Evolutionary conservation across 108 stramenopile species (phyloP).

Genomic region (Hondaea fermentalgiana): DNA sequence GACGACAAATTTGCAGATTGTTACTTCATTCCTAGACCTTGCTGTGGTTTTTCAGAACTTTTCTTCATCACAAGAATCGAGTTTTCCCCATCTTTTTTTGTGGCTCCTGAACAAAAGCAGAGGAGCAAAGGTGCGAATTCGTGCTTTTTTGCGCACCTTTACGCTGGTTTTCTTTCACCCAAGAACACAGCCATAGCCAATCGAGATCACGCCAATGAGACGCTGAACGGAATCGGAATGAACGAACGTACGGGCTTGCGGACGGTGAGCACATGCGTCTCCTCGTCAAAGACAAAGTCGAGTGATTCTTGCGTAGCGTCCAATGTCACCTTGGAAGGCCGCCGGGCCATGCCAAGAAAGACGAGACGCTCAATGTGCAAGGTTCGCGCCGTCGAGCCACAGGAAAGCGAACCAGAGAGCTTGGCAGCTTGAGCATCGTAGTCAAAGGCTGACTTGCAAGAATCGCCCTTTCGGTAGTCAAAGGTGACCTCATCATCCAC

Average conservation of each 20-base stretch:
- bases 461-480: slow-evolving; percentile 37
- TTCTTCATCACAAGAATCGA: too few species aligned
- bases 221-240: neutral
- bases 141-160: too few species aligned
- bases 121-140: too few species aligned
- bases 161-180: too few species aligned
- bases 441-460: neutral
- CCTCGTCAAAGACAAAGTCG: neutral
- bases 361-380: slow-evolving; percentile 1
- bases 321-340: neutral
- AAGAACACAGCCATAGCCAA: neutral
- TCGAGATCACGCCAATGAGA: neutral
- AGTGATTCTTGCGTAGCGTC: neutral
- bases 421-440: neutral
- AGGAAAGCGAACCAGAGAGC: neutral
- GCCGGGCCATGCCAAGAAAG: neutral
- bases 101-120: too few species aligned
- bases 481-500: slow-evolving; percentile 92
- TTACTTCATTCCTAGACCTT: too few species aligned
- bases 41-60: too few species aligned
- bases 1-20: too few species aligned
- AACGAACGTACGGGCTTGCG: neutral
- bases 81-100: too few species aligned
- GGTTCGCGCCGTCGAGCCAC: neutral
- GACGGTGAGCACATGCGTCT: neutral